Conservation (phyloP, 116 monocot genomes). For the Posidonia oceanica region DNA sequence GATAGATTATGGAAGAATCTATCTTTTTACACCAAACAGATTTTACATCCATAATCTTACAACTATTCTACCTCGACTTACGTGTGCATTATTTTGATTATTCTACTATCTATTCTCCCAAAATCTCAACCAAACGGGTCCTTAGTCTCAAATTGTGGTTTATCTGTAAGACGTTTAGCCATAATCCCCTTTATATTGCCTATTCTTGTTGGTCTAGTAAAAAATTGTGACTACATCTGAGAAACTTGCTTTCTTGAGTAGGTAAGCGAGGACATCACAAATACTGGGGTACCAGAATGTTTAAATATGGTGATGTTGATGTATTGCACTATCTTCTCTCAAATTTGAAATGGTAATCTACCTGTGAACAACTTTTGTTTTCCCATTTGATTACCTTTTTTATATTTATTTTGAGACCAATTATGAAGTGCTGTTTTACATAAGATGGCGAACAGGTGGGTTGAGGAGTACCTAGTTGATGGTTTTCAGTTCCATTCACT, state of each 20-base stretch:
- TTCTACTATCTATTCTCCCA: no score
- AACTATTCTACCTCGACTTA: no score
- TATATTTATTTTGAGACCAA: not conserved
- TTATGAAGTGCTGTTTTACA: not conserved
- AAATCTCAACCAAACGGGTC: no score
- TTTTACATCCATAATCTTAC: no score
- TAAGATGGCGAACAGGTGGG: conserved; percentile 52
- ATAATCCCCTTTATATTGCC: not conserved
- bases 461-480: conserved; percentile 82
- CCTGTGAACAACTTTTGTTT: not conserved
- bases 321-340: conserved; percentile 94
- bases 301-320: conserved; percentile 86
- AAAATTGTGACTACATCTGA: not conserved
- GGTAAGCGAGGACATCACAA: conserved; percentile 97
- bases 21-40: not conserved
- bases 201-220: not conserved
- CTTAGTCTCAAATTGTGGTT: not conserved
- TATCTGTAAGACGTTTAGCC: no score
- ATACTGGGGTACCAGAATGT: conserved; percentile 97
- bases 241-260: conserved; percentile 24
- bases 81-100: no score
- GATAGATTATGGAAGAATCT: no score
- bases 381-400: not conserved
- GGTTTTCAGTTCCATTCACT: conserved; percentile 96
- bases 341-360: conserved; percentile 83